phyloP scores from a whole-genome alignment of 306 rosid genomes.

The Castanopsis chinensis region DNA sequence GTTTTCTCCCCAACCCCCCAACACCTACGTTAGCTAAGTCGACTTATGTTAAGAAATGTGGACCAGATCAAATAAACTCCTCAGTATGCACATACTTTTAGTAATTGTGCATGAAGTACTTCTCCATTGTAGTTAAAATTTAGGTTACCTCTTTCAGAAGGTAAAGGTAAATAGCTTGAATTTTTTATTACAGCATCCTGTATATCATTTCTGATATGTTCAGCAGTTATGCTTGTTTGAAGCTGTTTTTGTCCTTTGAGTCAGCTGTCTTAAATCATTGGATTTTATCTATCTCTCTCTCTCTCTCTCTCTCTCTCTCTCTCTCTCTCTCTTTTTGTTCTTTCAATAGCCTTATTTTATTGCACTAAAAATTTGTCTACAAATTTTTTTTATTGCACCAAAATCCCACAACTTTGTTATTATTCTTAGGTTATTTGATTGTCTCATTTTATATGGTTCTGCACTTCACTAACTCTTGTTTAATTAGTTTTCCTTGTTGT shows the following conservation, averaged over 20 bases:
- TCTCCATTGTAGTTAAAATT: neutral
- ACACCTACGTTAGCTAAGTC: too few species aligned
- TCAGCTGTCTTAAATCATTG: neutral
- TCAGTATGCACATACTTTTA: too few species aligned
- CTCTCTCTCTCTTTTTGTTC: neutral
- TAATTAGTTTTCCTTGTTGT: neutral
- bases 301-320: too few species aligned
- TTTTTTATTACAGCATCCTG: neutral
- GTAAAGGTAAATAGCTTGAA: neutral
- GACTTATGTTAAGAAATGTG: too few species aligned
- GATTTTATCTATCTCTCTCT: neutral
- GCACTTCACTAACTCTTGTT: slow-evolving; percentile 2
- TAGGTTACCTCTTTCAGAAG: neutral
- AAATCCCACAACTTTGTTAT: neutral
- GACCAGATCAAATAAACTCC: too few species aligned
- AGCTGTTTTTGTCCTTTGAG: neutral
- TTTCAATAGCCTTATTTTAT: neutral
- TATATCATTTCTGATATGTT: neutral
- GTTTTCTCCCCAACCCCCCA: too few species aligned
- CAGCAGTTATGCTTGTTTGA: neutral
- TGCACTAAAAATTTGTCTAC: neutral
- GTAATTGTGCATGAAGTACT: neutral
- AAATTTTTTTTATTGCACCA: too few species aligned
- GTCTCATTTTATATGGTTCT: neutral
- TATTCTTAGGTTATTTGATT: neutral